Conservation (phyloP, 768 basidiomycete species). For the Mycena kentingensis region DNA sequence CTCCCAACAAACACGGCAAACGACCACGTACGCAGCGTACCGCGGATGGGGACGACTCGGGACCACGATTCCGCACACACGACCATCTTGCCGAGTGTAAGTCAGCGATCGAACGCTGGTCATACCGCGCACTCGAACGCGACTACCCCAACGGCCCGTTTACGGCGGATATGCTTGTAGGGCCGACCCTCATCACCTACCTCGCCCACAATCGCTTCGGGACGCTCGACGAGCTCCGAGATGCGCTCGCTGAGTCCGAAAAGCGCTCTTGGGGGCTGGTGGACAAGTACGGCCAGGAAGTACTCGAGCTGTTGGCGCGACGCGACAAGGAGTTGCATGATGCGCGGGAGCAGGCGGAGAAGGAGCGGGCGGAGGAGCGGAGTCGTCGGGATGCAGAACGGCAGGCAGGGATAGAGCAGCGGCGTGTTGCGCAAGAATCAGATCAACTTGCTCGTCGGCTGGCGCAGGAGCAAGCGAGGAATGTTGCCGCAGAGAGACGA, state of each 20-base stretch:
- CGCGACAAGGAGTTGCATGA: not conserved
- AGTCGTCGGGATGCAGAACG: not conserved
- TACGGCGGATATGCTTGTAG: no score
- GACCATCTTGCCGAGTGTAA: conserved; percentile 16
- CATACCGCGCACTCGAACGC: no score
- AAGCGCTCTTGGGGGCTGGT: conserved; percentile 10
- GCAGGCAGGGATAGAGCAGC: not conserved
- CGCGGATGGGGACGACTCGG: no score
- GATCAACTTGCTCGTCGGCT: not conserved
- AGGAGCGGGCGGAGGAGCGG: not conserved
- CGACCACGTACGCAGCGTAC: no score
- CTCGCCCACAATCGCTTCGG: conserved; percentile 23
- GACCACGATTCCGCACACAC: conserved; percentile 13
- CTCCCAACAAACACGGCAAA: conserved; percentile 26
- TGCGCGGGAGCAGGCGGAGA: not conserved
- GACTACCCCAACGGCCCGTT: no score
- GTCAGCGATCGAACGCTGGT: conserved; percentile 9
- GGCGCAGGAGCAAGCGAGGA: not conserved
- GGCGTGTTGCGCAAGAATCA: no score
- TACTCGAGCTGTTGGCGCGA: conserved; percentile 14
- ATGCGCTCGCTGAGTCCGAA: not conserved
- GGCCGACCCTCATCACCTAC: conserved; percentile 24
- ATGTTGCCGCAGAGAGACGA: no score
- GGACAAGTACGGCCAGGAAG: conserved; percentile 21
- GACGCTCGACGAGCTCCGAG: conserved; percentile 26